Evolutionary conservation across 441 rosid species (phyloP), one percentile per base, ranked within the genome.

Genomic region (Brassica hybrid): DNA sequence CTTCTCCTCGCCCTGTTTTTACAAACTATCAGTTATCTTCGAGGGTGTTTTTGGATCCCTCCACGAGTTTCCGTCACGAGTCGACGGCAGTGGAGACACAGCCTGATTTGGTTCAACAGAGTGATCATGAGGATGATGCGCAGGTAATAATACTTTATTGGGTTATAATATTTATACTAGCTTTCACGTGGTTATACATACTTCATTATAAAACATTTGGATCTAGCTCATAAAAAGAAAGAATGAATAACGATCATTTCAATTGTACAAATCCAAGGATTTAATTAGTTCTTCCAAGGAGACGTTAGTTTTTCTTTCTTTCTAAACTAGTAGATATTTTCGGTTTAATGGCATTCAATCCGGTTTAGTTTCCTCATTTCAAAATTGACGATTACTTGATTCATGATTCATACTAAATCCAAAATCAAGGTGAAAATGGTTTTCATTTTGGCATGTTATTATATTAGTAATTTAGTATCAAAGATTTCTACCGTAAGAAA

Each of bases 31-130:
- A 13, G 59, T 52, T 67, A 17, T 65, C 23, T 21, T 48, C 64
- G 0, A 16, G 66, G 56, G 9, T 13, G 60, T 68, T 43, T 48
- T 25, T 11, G 23, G n/a, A 38, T 63, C 65, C 71, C 7, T 14
- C 13, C 11, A 69, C 65, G 71, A 36, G 59, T 17, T 72, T 1
- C 19, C 78, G 92, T 61, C 79, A 73, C 56, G 84, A 83, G 62
- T 86, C 95, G 14, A 85, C 86, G 57, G 65, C 73, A 17, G 82
- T 83, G 14, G 86, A 79, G 61, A 71, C 65, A 56, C 88, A 83
- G 14, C 81, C 60, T 9, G 85, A 82, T 32, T 65, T 82, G 8
- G 70, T 63, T 48, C 79, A 69, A 16, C 85, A 76, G 6, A 63
- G 78, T 57, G 88, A 82, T 48, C 56, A 48, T 10, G 82, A 75